phyloP scores from a whole-genome alignment of 306 rosid species.

The Ceratonia siliqua region DNA sequence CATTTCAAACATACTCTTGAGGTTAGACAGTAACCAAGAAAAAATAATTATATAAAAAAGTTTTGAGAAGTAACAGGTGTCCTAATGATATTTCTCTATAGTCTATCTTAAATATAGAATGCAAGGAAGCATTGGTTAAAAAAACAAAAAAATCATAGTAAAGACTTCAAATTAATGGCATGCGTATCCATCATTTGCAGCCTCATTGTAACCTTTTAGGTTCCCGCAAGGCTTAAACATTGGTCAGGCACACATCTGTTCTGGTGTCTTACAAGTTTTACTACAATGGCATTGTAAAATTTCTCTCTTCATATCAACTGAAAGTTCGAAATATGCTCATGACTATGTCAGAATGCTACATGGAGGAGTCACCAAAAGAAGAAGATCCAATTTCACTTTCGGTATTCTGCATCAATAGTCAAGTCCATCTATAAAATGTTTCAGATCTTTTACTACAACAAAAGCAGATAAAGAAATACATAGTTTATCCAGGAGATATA shows the following conservation, averaged over 20 bases:
- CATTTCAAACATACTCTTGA: too few species aligned
- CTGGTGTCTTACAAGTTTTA: constrained; percentile 15
- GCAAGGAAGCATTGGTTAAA: neutral
- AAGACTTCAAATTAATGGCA: neutral
- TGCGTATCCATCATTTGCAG: neutral
- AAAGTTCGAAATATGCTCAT: constrained; percentile 8
- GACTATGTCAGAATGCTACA: neutral
- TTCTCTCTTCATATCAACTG: neutral
- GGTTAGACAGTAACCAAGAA: neutral
- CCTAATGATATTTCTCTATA: neutral
- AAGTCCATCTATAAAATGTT: constrained; percentile 8
- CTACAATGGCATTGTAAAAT: neutral
- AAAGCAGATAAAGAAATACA: too few species aligned
- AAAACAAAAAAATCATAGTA: neutral
- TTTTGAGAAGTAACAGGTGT: neutral
- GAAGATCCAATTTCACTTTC: constrained; percentile 87
- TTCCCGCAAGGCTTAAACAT: constrained; percentile 1
- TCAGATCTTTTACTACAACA: neutral
- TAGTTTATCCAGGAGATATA: too few species aligned
- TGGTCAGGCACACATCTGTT: constrained; percentile 17
- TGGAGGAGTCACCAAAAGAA: constrained; percentile 52
- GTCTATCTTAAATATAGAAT: neutral
- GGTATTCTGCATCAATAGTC: constrained; percentile 54
- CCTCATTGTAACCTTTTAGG: constrained; percentile 1
- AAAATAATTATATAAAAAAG: constrained; percentile 7